Conservation (phyloP, 2,329 filamentous ascomycete species). For the Plectosphaerella cucumerina region DNA sequence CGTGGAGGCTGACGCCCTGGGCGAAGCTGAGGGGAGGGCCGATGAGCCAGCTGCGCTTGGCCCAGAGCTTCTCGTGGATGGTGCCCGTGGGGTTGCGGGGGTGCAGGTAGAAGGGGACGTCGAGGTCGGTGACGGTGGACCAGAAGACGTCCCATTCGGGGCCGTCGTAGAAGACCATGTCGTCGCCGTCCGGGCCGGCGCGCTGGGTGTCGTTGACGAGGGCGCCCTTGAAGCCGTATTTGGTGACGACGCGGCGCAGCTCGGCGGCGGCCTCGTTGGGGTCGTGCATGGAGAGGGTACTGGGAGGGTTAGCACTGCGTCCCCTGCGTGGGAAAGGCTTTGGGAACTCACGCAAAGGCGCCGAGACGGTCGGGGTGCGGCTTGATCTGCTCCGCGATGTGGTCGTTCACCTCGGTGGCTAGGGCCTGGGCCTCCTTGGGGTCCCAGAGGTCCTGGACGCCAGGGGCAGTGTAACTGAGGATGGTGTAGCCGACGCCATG, state of each 20-base stretch:
- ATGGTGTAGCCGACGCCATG: constrained; percentile 45
- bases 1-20: constrained; percentile 54
- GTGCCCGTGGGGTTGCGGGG: constrained; percentile 53
- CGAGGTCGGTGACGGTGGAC: constrained; percentile 51
- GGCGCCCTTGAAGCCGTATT: constrained; percentile 59
- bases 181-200: constrained; percentile 52
- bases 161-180: constrained; percentile 61
- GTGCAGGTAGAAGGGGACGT: constrained; percentile 63
- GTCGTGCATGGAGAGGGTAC: constrained; percentile 45
- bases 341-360: constrained; percentile 34
- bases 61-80: constrained; percentile 54
- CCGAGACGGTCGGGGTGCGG: constrained; percentile 34
- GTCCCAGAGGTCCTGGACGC: constrained; percentile 41
- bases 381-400: constrained; percentile 32
- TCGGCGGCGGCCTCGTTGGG: constrained; percentile 45
- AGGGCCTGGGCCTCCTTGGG: constrained; percentile 33
- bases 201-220: constrained; percentile 60
- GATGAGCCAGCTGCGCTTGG: constrained; percentile 54
- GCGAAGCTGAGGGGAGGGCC: constrained; percentile 57
- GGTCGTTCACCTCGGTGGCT: constrained; percentile 38
- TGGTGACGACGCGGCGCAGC: constrained; percentile 46
- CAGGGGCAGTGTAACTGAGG: constrained; percentile 43
- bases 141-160: constrained; percentile 60
- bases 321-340: neutral
- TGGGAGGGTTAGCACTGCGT: neutral